Conservation (phyloP, 2,329 filamentous ascomycete genomes). For the Trichoderma polysporum region DNA sequence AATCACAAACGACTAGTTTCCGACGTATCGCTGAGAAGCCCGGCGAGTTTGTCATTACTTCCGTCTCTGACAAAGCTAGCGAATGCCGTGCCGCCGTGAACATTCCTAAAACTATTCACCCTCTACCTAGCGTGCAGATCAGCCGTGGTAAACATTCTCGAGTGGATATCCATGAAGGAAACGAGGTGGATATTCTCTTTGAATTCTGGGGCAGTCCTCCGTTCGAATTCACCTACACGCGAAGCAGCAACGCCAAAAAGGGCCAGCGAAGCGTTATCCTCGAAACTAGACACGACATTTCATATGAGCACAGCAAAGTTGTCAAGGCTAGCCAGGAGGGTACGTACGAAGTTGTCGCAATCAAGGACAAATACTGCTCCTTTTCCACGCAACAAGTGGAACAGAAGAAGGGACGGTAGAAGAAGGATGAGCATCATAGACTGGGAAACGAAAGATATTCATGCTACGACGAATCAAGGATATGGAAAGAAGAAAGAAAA, state of each 20-base stretch:
- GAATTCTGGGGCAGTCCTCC: conserved; percentile 94
- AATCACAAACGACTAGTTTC: conserved; percentile 78
- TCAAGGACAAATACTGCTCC: conserved; percentile 89
- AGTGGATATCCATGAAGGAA: conserved; percentile 95
- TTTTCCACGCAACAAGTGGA: conserved; percentile 71
- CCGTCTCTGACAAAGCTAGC: conserved; percentile 81
- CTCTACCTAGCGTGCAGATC: conserved; percentile 87
- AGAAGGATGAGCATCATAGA: conserved; percentile 7
- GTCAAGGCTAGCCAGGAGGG: conserved; percentile 89
- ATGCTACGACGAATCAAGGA: conserved; percentile 14
- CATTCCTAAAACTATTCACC: conserved; percentile 81
- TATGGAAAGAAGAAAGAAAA: conserved; percentile 3
- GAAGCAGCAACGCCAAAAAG: conserved; percentile 80
- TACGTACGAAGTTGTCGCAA: conserved; percentile 94
- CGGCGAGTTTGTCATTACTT: conserved; percentile 83
- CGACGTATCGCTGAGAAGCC: conserved; percentile 89
- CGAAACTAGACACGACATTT: conserved; percentile 86
- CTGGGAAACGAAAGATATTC: conserved; percentile 1
- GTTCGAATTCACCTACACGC: conserved; percentile 96
- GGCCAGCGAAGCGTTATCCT: conserved; percentile 77
- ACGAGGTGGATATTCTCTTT: conserved; percentile 88
- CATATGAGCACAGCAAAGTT: conserved; percentile 76
- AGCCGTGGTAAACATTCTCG: conserved; percentile 77
- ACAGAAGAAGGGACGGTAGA: conserved; percentile 40
- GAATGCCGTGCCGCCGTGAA: conserved; percentile 80